phyloP scores from a whole-genome alignment of 2,329 filamentous ascomycete species.

The Endothia cerciana region DNA sequence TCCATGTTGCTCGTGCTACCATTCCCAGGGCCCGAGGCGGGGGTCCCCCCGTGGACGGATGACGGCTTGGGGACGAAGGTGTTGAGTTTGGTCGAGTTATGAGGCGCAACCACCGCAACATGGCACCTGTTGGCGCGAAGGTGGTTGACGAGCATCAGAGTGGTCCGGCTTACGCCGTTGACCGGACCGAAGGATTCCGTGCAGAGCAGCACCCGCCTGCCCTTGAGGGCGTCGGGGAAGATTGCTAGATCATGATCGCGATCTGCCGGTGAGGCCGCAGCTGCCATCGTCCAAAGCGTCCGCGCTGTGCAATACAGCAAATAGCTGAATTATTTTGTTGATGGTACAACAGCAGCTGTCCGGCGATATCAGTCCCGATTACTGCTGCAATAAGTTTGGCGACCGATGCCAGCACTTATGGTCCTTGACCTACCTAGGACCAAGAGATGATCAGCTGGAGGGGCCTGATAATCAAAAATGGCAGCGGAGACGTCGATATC shows the following conservation, averaged over 20 bases:
- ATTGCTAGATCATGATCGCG: slow-evolving; percentile 44
- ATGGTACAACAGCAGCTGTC: not conserved
- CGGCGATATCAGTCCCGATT: not conserved
- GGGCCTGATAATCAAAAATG: too few species aligned
- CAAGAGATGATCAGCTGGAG: too few species aligned
- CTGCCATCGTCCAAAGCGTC: not conserved
- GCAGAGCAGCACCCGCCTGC: slow-evolving; percentile 67
- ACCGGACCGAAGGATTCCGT: slow-evolving; percentile 75
- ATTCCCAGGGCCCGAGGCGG: not conserved
- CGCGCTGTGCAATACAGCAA: not conserved
- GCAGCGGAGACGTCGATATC: too few species aligned
- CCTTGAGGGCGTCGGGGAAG: slow-evolving; percentile 55
- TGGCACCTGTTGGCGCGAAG: slow-evolving; percentile 65
- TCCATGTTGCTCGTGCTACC: slow-evolving; percentile 28
- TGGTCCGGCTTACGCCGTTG: slow-evolving; percentile 74
- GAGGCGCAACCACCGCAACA: slow-evolving; percentile 69
- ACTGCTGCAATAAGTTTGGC: not conserved
- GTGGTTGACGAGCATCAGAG: slow-evolving; percentile 70
- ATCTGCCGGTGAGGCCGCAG: not conserved
- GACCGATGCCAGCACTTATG: not conserved
- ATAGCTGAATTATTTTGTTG: not conserved
- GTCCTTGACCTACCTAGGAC: too few species aligned
- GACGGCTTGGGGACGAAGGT: slow-evolving; percentile 48
- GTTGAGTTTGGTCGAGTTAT: slow-evolving; percentile 58
- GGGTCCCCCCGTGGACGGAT: not conserved